phyloP scores from a whole-genome alignment of 768 basidiomycete species.

The Wakefieldia striispora region DNA sequence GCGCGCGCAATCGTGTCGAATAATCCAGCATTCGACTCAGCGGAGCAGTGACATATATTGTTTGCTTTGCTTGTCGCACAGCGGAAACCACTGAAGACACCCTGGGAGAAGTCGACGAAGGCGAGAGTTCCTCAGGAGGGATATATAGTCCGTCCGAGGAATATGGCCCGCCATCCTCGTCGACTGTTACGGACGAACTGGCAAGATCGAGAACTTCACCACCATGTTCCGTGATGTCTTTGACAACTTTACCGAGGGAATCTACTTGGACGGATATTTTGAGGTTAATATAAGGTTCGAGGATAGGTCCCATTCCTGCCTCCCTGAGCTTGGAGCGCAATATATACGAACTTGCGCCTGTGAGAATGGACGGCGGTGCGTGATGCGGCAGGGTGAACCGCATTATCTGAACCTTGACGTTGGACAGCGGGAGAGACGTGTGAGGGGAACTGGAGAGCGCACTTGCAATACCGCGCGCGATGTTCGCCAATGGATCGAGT shows the following conservation, averaged over 20 bases:
- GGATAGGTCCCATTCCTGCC: constrained; percentile 66
- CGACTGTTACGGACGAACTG: constrained; percentile 31
- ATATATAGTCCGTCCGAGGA: constrained; percentile 67
- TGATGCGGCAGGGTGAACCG: constrained; percentile 42
- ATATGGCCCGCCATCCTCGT: constrained; percentile 43
- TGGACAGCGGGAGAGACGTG: constrained; percentile 68
- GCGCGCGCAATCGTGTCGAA: constrained; percentile 69
- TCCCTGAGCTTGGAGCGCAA: constrained; percentile 59
- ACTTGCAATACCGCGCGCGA: constrained; percentile 69
- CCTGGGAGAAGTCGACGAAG: constrained; percentile 48
- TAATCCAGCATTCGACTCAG: constrained; percentile 83
- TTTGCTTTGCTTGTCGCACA: constrained; percentile 50
- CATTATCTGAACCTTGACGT: constrained; percentile 55
- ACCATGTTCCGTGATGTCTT: constrained; percentile 79
- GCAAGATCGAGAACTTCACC: constrained; percentile 77
- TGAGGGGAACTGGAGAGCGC: constrained; percentile 77
- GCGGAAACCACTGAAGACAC: constrained; percentile 28
- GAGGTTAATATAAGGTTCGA: constrained; percentile 75
- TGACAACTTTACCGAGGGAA: constrained; percentile 72
- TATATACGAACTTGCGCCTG: constrained; percentile 63
- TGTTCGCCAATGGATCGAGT: constrained; percentile 46
- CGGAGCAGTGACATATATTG: constrained; percentile 71
- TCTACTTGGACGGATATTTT: constrained; percentile 68
- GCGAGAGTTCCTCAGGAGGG: constrained; percentile 74
- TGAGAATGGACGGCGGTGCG: constrained; percentile 49